Conservation (phyloP, 768 basidiomycete species). For the Saitozyma podzolica region DNA sequence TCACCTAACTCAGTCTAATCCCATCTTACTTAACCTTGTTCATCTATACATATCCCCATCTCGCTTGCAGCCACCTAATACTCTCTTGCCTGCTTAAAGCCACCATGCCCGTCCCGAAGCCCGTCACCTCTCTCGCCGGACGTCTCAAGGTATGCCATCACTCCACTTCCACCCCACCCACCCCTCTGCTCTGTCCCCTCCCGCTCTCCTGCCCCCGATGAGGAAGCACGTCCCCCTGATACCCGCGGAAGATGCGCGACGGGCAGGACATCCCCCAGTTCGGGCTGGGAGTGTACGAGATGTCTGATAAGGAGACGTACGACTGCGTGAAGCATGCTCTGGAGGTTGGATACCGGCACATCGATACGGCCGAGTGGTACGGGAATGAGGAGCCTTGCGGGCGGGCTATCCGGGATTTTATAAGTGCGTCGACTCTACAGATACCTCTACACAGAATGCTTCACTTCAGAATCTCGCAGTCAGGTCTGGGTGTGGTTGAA, state of each 20-base stretch:
- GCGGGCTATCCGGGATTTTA: conserved; percentile 58
- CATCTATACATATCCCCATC: not conserved
- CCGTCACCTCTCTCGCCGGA: conserved; percentile 17
- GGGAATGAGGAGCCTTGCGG: conserved; percentile 71
- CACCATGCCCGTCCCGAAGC: conserved; percentile 5
- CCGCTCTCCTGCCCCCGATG: no score
- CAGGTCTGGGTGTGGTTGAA: no score
- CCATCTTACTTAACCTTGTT: no score
- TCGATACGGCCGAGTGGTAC: conserved; percentile 59
- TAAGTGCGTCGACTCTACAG: conserved; percentile 41
- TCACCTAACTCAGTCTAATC: no score
- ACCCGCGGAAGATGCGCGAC: conserved; percentile 57
- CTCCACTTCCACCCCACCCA: not conserved
- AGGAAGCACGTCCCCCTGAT: no score
- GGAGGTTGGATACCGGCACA: conserved; percentile 68
- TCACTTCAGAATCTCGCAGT: not conserved
- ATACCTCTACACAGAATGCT: not conserved
- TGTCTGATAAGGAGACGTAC: conserved; percentile 63
- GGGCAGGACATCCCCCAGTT: conserved; percentile 62
- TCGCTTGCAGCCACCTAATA: no score
- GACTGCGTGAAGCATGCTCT: conserved; percentile 64
- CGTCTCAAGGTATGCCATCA: conserved; percentile 27
- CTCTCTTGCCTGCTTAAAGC: no score
- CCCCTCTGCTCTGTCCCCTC: not conserved
- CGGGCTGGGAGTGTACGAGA: conserved; percentile 67